Conservation (phyloP, 352 stramenopile species). For the Phytophthora europaea region DNA sequence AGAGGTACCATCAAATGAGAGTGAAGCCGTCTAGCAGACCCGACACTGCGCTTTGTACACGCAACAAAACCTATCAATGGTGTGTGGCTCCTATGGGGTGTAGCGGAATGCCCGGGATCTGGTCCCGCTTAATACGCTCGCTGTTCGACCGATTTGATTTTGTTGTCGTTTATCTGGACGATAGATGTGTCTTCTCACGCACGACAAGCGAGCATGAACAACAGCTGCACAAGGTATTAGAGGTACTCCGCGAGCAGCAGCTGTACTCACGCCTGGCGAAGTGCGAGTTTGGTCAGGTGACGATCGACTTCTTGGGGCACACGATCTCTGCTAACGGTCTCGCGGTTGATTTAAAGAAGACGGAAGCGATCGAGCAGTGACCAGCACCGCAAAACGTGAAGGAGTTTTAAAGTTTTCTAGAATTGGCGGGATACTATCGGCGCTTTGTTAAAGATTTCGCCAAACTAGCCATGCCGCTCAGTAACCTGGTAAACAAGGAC, state of each 20-base stretch:
- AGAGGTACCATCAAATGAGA: background rate
- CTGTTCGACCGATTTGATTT: background rate
- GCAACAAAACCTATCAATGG: background rate
- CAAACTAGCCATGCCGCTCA: background rate
- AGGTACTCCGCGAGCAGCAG: background rate
- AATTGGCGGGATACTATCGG: background rate
- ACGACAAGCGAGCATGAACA: background rate
- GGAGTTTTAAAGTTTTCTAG: background rate
- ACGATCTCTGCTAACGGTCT: background rate
- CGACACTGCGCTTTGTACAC: background rate
- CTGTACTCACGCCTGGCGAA: background rate
- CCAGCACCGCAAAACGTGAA: background rate
- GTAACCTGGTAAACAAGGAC: background rate
- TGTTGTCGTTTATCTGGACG: background rate
- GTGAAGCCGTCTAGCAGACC: no score
- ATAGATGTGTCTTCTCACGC: background rate
- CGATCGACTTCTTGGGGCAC: background rate
- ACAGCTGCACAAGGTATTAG: background rate
- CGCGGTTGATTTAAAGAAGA: background rate
- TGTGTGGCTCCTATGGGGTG: background rate
- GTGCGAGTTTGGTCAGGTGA: background rate
- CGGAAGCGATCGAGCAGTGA: background rate
- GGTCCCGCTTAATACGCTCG: background rate
- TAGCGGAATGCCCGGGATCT: background rate
- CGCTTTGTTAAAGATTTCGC: background rate